phyloP scores from a whole-genome alignment of 345 rosid species.

The Hypericum androsaemum region DNA sequence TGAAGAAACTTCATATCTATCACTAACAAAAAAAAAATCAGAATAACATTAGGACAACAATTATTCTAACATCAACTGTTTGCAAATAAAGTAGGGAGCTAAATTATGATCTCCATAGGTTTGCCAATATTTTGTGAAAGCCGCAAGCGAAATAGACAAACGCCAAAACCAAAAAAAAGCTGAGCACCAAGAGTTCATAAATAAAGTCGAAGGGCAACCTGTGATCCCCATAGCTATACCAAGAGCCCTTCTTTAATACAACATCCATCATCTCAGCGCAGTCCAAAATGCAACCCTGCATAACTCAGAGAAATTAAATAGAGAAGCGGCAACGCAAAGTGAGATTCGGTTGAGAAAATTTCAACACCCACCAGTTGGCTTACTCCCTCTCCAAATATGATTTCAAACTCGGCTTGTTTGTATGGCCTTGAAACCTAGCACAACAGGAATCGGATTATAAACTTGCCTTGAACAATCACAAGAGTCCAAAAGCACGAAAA shows the following conservation, averaged over 20 bases:
- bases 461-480: background rate
- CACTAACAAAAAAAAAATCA: no score
- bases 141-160: background rate
- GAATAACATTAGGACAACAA: no score
- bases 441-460: slow-evolving; percentile 6
- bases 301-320: slow-evolving; percentile 10
- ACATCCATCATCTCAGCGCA: slow-evolving; percentile 81
- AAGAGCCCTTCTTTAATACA: slow-evolving; percentile 80
- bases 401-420: slow-evolving; percentile 94
- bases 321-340: slow-evolving; percentile 3
- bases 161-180: background rate
- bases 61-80: no score
- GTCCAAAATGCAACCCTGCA: slow-evolving; percentile 86
- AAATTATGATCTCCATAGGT: no score
- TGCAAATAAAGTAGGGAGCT: no score
- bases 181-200: background rate
- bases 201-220: slow-evolving; percentile 33
- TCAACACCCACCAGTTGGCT: slow-evolving; percentile 66
- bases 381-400: slow-evolving; percentile 92
- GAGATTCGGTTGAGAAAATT: slow-evolving; percentile 1
- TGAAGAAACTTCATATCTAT: no score
- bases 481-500: background rate
- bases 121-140: no score
- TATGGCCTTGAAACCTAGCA: slow-evolving; percentile 86
- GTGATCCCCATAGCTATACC: slow-evolving; percentile 93